Conservation (phyloP, 148 eudicot genomes). For the Rheum nobile region DNA sequence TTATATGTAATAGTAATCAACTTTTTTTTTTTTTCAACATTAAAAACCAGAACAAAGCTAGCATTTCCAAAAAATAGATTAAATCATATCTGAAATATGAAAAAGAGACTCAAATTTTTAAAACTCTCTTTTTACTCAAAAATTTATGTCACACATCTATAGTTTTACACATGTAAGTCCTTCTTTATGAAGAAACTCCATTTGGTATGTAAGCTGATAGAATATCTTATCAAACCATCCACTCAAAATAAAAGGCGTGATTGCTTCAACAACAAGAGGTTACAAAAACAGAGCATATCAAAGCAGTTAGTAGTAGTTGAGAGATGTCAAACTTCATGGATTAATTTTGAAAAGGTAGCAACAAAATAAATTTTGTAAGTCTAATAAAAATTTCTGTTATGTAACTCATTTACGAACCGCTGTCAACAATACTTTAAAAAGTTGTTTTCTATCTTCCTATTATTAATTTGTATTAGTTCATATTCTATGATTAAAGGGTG, state of each 20-base stretch:
- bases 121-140: neutral
- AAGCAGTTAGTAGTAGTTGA: neutral
- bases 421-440: neutral
- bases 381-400: neutral
- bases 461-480: neutral
- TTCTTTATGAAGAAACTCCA: slow-evolving; percentile 1
- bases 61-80: neutral
- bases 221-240: neutral
- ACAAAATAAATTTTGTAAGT: too few relatives aligned
- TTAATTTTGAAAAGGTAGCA: neutral
- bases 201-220: neutral
- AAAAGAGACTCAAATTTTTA: neutral
- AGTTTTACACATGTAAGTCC: neutral
- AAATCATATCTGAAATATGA: too few relatives aligned
- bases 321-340: neutral
- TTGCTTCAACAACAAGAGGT: neutral
- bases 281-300: neutral
- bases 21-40: neutral
- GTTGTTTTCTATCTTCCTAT: neutral
- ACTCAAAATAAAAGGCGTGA: neutral
- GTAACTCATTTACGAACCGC: neutral
- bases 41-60: neutral
- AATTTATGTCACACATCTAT: neutral
- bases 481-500: neutral
- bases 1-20: neutral